Conservation (phyloP, 345 rosid species). For the Salix koriyanagi region DNA sequence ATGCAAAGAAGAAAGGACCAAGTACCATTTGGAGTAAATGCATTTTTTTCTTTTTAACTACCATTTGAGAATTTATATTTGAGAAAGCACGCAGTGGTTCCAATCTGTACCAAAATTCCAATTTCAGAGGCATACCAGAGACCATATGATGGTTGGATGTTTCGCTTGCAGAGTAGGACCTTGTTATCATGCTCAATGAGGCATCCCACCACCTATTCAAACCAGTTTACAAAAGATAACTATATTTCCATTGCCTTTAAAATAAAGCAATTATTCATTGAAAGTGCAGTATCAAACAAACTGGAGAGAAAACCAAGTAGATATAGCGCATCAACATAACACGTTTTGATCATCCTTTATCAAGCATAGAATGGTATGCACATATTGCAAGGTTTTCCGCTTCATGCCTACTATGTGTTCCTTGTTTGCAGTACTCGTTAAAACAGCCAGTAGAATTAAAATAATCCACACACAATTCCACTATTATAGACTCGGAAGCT, state of each 20-base stretch:
- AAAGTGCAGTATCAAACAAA: not conserved
- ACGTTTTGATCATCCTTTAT: not conserved
- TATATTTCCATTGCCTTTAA: not conserved
- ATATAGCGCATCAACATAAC: not conserved
- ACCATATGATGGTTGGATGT: constrained; percentile 87
- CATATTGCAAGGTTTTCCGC: not conserved
- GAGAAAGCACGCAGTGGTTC: not conserved
- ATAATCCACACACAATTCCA: not conserved
- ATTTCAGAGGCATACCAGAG: constrained; percentile 52
- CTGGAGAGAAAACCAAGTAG: not conserved
- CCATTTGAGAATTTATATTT: not conserved
- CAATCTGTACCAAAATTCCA: constrained; percentile 1
- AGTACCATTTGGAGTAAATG: constrained; percentile 2
- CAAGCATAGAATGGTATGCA: not conserved
- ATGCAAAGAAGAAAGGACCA: constrained; percentile 4
- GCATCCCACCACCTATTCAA: constrained; percentile 85
- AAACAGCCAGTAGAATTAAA: not conserved
- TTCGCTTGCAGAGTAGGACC: constrained; percentile 91
- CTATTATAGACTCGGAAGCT: not conserved
- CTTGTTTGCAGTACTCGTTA: not conserved
- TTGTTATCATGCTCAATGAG: constrained; percentile 81
- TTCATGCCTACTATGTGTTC: not conserved
- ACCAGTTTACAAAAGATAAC: constrained; percentile 7
- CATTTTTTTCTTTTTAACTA: not conserved
- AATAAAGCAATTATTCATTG: not conserved